Percentiles rank a stretch among this genome's conserved stretches.
These are phyloP conservation scores for Cryptosporidium canis DNA, from an alignment of 169 alveolate genomes.

Conservation along the genomic window DNA sequence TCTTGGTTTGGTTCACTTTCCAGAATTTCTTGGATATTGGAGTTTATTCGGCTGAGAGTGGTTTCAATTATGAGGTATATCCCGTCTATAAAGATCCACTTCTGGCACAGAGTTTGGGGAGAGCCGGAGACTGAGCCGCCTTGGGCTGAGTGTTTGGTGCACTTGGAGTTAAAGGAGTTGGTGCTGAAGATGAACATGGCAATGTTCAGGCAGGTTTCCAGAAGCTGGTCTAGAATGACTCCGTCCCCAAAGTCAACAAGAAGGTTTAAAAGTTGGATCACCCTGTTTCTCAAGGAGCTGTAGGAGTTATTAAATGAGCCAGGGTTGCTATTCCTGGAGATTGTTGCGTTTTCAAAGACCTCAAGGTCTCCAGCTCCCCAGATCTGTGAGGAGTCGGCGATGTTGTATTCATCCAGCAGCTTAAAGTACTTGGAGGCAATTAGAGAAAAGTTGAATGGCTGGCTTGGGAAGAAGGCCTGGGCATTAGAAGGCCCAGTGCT, in stretches of 20 bases:
- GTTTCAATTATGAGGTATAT: slow-evolving; percentile 13
- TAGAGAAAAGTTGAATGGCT: not conserved
- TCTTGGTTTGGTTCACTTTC: not conserved
- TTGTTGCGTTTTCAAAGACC: not conserved
- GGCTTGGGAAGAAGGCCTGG: not conserved
- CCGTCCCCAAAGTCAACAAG: slow-evolving; percentile 35
- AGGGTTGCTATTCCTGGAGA: not conserved
- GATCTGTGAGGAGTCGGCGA: not conserved
- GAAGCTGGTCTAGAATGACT: not conserved
- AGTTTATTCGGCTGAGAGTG: not conserved
- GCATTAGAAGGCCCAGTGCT: not conserved
- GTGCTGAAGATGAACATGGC: slow-evolving; percentile 13
- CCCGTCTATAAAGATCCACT: not conserved
- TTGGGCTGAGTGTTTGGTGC: not conserved
- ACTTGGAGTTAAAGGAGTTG: slow-evolving; percentile 8
- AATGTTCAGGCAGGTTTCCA: slow-evolving; percentile 16
- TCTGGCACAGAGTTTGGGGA: not conserved
- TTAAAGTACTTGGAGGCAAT: not conserved
- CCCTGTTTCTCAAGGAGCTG: not conserved
- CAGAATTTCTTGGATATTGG: not conserved
- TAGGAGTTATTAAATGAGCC: slow-evolving; percentile 6
- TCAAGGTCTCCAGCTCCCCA: not conserved
- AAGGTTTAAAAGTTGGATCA: not conserved
- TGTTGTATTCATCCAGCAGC: slow-evolving; percentile 11
- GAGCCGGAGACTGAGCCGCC: not conserved